Conservation (phyloP, 1,284 basidiomycete genomes). For the Pyrrhoderma lamaoense region DNA sequence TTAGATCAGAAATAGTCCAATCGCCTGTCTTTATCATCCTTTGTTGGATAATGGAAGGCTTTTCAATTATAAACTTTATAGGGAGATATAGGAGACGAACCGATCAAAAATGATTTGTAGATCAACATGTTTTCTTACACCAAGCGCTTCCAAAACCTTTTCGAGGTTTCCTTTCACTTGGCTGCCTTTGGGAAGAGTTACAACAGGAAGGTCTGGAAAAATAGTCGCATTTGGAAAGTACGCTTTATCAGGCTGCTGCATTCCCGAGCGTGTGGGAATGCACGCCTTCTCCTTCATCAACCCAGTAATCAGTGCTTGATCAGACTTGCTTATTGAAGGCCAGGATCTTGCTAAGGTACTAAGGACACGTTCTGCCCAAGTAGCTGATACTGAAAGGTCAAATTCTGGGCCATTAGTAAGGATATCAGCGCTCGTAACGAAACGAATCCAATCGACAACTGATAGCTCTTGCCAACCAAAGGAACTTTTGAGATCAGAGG, state of each 20-base stretch:
- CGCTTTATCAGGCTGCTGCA: constrained; percentile 68
- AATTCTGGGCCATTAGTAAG: constrained; percentile 38
- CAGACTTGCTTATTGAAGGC: constrained; percentile 55
- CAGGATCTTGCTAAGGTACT: constrained; percentile 68
- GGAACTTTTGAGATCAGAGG: constrained; percentile 46
- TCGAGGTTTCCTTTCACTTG: constrained; percentile 72
- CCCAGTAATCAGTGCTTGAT: constrained; percentile 51
- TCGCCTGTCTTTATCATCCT: constrained; percentile 80
- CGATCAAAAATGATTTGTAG: constrained; percentile 82
- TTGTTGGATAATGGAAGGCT: constrained; percentile 28
- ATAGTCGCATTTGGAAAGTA: constrained; percentile 88
- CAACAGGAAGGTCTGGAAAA: constrained; percentile 83
- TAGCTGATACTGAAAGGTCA: constrained; percentile 62
- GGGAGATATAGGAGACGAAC: constrained; percentile 33
- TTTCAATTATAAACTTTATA: constrained; percentile 7
- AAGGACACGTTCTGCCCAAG: constrained; percentile 83
- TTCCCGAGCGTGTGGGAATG: constrained; percentile 79
- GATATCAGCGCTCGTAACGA: constrained; percentile 48
- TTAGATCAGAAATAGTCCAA: constrained; percentile 74
- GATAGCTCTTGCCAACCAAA: constrained; percentile 84
- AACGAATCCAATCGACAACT: constrained; percentile 69
- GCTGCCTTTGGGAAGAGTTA: constrained; percentile 49
- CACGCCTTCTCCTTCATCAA: constrained; percentile 63
- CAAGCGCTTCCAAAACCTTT: constrained; percentile 69
- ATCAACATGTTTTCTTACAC: constrained; percentile 89